phyloP scores from a whole-genome alignment of 129 eudicot genomes.

The Lactuca saligna region DNA sequence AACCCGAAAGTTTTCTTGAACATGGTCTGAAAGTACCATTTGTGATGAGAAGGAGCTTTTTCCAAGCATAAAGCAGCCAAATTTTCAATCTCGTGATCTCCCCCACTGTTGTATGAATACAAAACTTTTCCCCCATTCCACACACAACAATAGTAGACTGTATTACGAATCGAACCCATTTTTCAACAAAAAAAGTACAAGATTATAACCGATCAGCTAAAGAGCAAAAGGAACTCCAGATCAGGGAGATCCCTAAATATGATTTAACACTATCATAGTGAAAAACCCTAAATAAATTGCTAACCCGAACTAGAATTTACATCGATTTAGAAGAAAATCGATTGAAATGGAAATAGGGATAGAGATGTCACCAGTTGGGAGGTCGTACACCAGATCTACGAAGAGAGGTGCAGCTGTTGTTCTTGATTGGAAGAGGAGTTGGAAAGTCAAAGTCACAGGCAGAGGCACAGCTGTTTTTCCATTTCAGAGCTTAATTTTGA shows the following conservation, averaged over 20 bases:
- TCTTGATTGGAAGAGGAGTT: constrained; percentile 10
- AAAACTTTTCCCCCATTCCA: constrained; percentile 58
- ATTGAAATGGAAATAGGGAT: background rate
- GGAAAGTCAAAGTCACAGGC: constrained; percentile 25
- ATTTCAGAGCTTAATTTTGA: constrained; percentile 20
- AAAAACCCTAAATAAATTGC: constrained; percentile 13
- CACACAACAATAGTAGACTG: constrained; percentile 65
- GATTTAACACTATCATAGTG: constrained; percentile 1
- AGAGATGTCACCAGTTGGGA: constrained; percentile 11
- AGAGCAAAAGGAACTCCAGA: constrained; percentile 19
- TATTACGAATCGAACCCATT: constrained; percentile 45
- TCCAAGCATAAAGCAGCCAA: constrained; percentile 66
- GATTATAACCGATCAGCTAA: background rate
- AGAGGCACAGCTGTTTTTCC: constrained; percentile 5
- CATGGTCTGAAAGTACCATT: constrained; percentile 74
- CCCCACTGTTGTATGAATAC: constrained; percentile 46
- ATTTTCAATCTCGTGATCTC: constrained; percentile 58
- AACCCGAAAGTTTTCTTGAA: constrained; percentile 56
- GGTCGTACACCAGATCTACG: constrained; percentile 11
- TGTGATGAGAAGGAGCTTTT: constrained; percentile 64
- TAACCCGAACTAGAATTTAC: constrained; percentile 7
- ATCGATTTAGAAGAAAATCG: constrained; percentile 5
- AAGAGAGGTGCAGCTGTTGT: constrained; percentile 7
- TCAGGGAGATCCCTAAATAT: constrained; percentile 13
- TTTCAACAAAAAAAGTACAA: background rate